Conservation (phyloP, 2,329 filamentous ascomycete species). For the Exophiala alcalophila region DNA sequence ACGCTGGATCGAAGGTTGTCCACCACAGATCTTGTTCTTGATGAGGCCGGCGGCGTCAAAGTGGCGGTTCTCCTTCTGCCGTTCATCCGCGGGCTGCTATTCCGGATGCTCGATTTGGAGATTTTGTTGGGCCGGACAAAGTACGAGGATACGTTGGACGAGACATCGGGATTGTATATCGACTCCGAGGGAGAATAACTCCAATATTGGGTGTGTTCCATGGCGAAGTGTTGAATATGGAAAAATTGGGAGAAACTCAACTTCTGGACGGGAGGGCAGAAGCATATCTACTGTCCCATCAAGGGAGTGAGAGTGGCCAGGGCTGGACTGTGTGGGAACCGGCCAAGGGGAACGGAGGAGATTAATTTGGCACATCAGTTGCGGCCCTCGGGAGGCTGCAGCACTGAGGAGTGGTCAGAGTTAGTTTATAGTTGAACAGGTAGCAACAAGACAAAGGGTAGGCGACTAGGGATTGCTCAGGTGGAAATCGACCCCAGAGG, state of each 20-base stretch:
- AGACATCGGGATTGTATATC: conserved; percentile 11
- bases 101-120: conserved; percentile 28
- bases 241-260: conserved; percentile 4
- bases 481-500: conserved; percentile 7
- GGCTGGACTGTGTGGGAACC: conserved; percentile 3
- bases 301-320: conserved; percentile 1
- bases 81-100: conserved; percentile 25
- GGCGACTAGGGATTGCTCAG: conserved; percentile 1
- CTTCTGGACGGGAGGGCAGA: no score
- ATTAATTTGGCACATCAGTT: conserved; percentile 24
- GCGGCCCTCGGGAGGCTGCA: conserved; percentile 5
- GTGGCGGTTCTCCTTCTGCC: conserved; percentile 27
- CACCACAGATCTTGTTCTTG: conserved; percentile 25
- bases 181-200: conserved; percentile 6
- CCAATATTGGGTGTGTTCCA: conserved; percentile 18
- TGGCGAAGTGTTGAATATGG: conserved; percentile 5
- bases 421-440: conserved; percentile 16
- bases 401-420: conserved; percentile 8
- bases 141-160: conserved; percentile 22
- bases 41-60: conserved; percentile 17
- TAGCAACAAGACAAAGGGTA: conserved; percentile 12
- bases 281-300: conserved; percentile 22
- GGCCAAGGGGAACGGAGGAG: conserved; percentile 21
- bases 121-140: conserved; percentile 27
- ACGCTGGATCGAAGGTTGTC: conserved; percentile 24